A percentile compares a stretch with the other conserved stretches of the same genome.
phyloP scores from a whole-genome alignment of 2,329 filamentous ascomycete genomes.

The Bipolaris zeicola region DNA sequence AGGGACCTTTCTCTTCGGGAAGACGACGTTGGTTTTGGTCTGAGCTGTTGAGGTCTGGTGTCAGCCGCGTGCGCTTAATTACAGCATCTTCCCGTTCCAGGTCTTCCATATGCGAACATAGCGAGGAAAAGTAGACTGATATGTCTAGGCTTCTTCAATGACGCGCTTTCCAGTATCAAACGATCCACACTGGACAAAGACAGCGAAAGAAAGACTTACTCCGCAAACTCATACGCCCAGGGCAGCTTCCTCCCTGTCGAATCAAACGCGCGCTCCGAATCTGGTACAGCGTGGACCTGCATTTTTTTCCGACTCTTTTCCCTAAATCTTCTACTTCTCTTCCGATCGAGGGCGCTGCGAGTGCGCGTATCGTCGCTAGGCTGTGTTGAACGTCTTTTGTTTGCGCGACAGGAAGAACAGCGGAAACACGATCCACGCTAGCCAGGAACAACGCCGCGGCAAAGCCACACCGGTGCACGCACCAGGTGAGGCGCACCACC shows the following conservation, averaged over 20 bases:
- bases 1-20: constrained; percentile 66
- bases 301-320: constrained; percentile 50
- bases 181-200: neutral
- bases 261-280: constrained; percentile 65
- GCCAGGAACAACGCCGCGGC: constrained; percentile 28
- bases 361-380: constrained; percentile 3
- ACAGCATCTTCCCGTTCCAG: constrained; percentile 1
- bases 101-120: constrained; percentile 1
- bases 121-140: neutral
- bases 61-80: constrained; percentile 17
- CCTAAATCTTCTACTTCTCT: neutral
- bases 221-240: constrained; percentile 67
- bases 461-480: constrained; percentile 36
- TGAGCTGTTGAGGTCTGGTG: constrained; percentile 28
- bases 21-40: constrained; percentile 58
- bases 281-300: constrained; percentile 70
- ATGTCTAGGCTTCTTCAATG: neutral
- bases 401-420: constrained; percentile 32
- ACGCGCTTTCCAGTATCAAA: neutral
- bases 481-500: constrained; percentile 21
- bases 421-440: constrained; percentile 17
- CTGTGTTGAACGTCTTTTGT: constrained; percentile 25
- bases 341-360: constrained; percentile 8
- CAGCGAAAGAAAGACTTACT: constrained; percentile 53
- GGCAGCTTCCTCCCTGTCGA: constrained; percentile 64